Conservation (phyloP, 768 basidiomycete species). For the Gloeostereum incarnatum region DNA sequence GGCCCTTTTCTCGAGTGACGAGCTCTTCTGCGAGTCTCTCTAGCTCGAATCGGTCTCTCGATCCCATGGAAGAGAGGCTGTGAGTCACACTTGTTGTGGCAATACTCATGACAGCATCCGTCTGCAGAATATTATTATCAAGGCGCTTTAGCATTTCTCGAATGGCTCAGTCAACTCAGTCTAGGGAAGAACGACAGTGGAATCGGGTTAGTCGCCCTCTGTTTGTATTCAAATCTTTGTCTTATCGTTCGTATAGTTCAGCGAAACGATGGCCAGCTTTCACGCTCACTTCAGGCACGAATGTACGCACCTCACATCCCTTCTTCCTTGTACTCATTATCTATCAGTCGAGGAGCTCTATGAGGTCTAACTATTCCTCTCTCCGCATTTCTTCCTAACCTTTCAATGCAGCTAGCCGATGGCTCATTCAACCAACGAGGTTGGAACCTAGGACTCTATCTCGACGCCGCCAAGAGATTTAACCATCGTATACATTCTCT, state of each 20-base stretch:
- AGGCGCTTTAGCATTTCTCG: background rate
- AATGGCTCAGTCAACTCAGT: too few relatives aligned
- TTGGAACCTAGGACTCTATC: conserved; percentile 30
- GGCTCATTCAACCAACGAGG: conserved; percentile 38
- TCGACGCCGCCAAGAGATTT: conserved; percentile 27
- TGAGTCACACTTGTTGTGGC: too few relatives aligned
- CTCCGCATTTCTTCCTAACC: background rate
- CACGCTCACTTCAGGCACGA: conserved; percentile 38
- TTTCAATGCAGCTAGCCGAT: conserved; percentile 34
- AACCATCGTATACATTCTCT: conserved; percentile 24
- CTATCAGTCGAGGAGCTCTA: conserved; percentile 32
- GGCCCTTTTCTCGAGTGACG: conserved; percentile 45
- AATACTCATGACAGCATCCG: background rate
- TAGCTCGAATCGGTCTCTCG: conserved; percentile 53
- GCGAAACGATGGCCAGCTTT: conserved; percentile 24
- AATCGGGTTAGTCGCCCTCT: conserved; percentile 7
- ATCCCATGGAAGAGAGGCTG: too few relatives aligned
- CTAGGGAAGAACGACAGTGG: conserved; percentile 15
- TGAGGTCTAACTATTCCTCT: conserved; percentile 19
- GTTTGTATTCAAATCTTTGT: background rate
- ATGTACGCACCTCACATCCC: conserved; percentile 20
- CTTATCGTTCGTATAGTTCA: conserved; percentile 11
- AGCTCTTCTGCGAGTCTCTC: conserved; percentile 70
- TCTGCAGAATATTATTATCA: background rate
- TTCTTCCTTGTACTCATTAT: background rate